Conservation (phyloP, 1,284 basidiomycete genomes). For the Bondarzewia mesenterica region DNA sequence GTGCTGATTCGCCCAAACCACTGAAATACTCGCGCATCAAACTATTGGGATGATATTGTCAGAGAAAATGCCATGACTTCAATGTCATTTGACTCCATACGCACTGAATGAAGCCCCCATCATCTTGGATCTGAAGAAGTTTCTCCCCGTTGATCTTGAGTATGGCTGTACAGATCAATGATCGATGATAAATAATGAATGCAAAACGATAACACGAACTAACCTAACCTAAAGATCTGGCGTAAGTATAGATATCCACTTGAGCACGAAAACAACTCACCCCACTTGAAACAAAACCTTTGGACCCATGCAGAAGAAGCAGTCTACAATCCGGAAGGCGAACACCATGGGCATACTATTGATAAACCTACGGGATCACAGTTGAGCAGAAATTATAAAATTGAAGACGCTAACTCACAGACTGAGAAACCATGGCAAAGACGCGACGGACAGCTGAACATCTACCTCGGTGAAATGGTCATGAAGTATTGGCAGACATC, state of each 20-base stretch:
- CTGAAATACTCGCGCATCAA: constrained; percentile 94
- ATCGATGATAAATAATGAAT: constrained; percentile 1
- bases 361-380: constrained; percentile 69
- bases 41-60: constrained; percentile 28
- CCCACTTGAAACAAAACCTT: constrained; percentile 98
- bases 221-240: constrained; percentile 9
- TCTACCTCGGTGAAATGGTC: constrained; percentile 91
- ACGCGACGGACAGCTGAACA: constrained; percentile 95
- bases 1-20: constrained; percentile 90
- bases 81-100: not conserved
- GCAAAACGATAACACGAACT: constrained; percentile 16
- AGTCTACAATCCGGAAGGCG: constrained; percentile 97
- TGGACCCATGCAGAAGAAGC: constrained; percentile 98
- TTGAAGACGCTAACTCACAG: constrained; percentile 45
- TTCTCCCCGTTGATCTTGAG: constrained; percentile 98
- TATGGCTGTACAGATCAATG: constrained; percentile 53
- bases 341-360: constrained; percentile 99
- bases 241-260: not conserved
- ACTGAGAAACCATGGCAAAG: constrained; percentile 96
- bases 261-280: constrained; percentile 36
- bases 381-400: not conserved
- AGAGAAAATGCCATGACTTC: not conserved
- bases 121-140: constrained; percentile 92
- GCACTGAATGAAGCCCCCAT: constrained; percentile 90
- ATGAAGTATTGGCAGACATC: constrained; percentile 86